A percentile compares a stretch with the other conserved stretches of the same genome.
phyloP scores from a whole-genome alignment of 2,329 filamentous ascomycete species.

The Claviceps maximensis region DNA sequence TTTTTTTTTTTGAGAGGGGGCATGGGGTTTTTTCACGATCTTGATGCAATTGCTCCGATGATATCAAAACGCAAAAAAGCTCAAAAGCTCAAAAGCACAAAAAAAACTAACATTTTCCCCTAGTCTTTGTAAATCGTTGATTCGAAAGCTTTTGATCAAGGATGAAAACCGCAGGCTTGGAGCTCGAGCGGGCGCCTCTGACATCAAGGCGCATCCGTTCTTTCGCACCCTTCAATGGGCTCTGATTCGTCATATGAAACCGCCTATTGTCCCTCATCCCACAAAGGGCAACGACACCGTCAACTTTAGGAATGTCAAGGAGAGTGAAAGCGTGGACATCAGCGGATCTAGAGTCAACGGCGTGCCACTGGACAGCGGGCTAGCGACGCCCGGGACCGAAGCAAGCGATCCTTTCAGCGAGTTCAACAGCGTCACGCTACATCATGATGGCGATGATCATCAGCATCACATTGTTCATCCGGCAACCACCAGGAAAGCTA shows the following conservation, averaged over 20 bases:
- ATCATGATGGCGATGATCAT: slow-evolving; percentile 83
- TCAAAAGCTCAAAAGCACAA: not conserved
- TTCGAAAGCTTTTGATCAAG: slow-evolving; percentile 94
- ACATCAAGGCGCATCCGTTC: slow-evolving; percentile 93
- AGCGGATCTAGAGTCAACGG: slow-evolving; percentile 55
- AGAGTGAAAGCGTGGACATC: slow-evolving; percentile 88
- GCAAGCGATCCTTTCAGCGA: slow-evolving; percentile 87
- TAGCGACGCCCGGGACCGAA: slow-evolving; percentile 75
- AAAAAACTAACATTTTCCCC: not conserved
- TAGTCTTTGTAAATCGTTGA: slow-evolving; percentile 90
- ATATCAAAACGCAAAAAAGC: no score
- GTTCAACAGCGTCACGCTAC: slow-evolving; percentile 95
- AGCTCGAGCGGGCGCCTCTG: slow-evolving; percentile 85
- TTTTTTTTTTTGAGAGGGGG: not conserved
- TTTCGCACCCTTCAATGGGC: slow-evolving; percentile 96
- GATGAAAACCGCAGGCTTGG: slow-evolving; percentile 89
- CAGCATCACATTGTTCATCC: slow-evolving; percentile 16
- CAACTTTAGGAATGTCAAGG: slow-evolving; percentile 97
- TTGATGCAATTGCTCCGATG: no score
- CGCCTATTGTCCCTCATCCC: slow-evolving; percentile 87
- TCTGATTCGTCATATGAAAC: slow-evolving; percentile 92
- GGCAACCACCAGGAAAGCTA: slow-evolving; percentile 2
- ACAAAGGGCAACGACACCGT: slow-evolving; percentile 84
- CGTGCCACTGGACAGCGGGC: slow-evolving; percentile 72
- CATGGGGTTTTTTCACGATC: not conserved